These are phyloP conservation scores for Boletus eberwhitei DNA, from an alignment of 768 basidiomycete species.

Conservation along the genomic window DNA sequence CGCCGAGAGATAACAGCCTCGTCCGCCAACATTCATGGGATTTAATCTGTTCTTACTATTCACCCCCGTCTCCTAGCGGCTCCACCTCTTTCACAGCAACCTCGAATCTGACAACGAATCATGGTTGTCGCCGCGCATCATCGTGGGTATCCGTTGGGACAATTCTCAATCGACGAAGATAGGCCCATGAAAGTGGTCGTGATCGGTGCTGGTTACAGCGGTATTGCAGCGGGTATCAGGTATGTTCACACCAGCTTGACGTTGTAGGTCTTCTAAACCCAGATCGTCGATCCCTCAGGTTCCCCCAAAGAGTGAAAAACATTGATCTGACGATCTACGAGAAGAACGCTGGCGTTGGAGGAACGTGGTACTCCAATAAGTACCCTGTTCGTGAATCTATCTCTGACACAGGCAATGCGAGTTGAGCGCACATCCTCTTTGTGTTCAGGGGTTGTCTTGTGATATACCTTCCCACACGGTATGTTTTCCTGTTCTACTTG, in stretches of 20 bases:
- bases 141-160: constrained; percentile 30
- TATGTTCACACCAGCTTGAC: constrained; percentile 16
- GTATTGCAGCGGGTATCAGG: constrained; percentile 58
- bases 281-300: constrained; percentile 29
- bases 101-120: no score
- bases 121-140: background rate
- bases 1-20: background rate
- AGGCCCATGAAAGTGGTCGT: constrained; percentile 52
- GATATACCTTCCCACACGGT: constrained; percentile 59
- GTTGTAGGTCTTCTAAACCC: background rate
- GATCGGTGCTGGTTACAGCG: constrained; percentile 60
- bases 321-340: constrained; percentile 58
- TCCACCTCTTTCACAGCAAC: background rate
- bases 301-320: constrained; percentile 51
- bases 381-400: constrained; percentile 42
- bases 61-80: no score
- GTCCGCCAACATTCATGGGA: background rate
- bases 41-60: background rate
- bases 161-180: constrained; percentile 50
- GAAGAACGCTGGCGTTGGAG: constrained; percentile 55
- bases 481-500: constrained; percentile 11
- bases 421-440: background rate
- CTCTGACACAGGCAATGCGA: background rate
- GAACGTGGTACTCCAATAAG: constrained; percentile 56
- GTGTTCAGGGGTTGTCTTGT: constrained; percentile 49